These are phyloP conservation scores for Suillus fuscotomentosus DNA, from an alignment of 768 basidiomycete species.

Conservation along the genomic window DNA sequence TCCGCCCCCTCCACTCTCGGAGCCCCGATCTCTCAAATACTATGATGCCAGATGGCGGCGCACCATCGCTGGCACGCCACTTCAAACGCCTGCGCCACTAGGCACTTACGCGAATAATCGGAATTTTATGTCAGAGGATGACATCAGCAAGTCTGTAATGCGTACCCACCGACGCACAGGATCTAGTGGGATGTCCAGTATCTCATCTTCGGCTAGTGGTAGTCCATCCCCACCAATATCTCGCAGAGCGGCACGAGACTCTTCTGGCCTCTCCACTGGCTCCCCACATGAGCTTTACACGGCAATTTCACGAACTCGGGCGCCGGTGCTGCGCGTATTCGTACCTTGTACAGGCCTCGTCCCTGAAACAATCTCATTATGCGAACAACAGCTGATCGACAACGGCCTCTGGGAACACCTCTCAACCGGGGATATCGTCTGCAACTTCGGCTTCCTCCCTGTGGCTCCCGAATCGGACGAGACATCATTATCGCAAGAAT, in stretches of 20 bases:
- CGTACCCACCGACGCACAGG: constrained; percentile 40
- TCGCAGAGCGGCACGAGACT: constrained; percentile 15
- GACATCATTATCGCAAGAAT: constrained; percentile 16
- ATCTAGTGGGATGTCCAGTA: constrained; percentile 45
- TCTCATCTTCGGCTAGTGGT: constrained; percentile 37
- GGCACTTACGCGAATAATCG: constrained; percentile 28
- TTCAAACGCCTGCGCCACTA: not conserved
- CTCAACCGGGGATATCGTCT: constrained; percentile 76
- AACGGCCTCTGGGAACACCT: constrained; percentile 72
- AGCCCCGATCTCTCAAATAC: constrained; percentile 44
- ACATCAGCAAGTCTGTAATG: constrained; percentile 31
- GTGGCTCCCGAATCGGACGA: constrained; percentile 30
- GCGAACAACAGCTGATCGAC: constrained; percentile 67
- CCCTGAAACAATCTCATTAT: constrained; percentile 44
- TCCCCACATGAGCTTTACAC: constrained; percentile 62
- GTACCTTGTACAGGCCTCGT: constrained; percentile 64
- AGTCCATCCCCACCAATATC: constrained; percentile 22
- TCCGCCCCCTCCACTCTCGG: constrained; percentile 45
- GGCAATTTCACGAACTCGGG: constrained; percentile 61
- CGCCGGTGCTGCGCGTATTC: constrained; percentile 73
- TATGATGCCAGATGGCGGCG: constrained; percentile 54
- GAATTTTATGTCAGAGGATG: constrained; percentile 38
- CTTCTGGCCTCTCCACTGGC: constrained; percentile 10
- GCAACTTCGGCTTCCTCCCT: constrained; percentile 79
- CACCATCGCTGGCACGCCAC: constrained; percentile 13